phyloP scores from a whole-genome alignment of 2,329 filamentous ascomycete genomes.

The Ascomycota sp. region DNA sequence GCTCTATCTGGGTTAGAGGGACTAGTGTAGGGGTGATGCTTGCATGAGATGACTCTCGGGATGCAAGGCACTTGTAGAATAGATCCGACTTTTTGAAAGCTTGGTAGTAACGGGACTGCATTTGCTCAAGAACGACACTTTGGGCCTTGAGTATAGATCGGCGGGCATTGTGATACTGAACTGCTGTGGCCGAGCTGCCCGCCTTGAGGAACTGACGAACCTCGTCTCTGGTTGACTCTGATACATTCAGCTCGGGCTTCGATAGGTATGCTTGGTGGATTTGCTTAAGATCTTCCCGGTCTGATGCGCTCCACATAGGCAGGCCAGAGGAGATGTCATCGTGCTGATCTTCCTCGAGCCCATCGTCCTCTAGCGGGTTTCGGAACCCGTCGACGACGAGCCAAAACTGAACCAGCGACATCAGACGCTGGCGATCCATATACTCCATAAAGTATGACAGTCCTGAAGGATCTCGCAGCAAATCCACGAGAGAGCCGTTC shows the following conservation, averaged over 20 bases:
- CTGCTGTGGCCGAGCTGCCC: slow-evolving; percentile 50
- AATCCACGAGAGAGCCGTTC: slow-evolving; percentile 55
- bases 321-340: slow-evolving; percentile 34
- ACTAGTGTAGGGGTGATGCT: slow-evolving; percentile 4
- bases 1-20: background rate
- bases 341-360: slow-evolving; percentile 33
- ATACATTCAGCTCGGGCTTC: slow-evolving; percentile 58
- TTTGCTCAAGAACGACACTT: slow-evolving; percentile 59
- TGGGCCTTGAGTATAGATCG: slow-evolving; percentile 64
- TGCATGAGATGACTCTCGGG: slow-evolving; percentile 44
- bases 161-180: slow-evolving; percentile 65
- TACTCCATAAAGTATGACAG: slow-evolving; percentile 99
- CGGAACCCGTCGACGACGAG: slow-evolving; percentile 91
- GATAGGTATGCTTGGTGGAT: slow-evolving; percentile 79
- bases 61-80: slow-evolving; percentile 86
- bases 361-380: slow-evolving; percentile 70
- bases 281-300: slow-evolving; percentile 69
- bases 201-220: slow-evolving; percentile 61
- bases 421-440: slow-evolving; percentile 76
- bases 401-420: slow-evolving; percentile 92
- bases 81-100: slow-evolving; percentile 81
- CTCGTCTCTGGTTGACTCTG: slow-evolving; percentile 41
- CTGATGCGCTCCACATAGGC: slow-evolving; percentile 57
- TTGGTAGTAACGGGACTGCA: slow-evolving; percentile 60
- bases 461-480: slow-evolving; percentile 75